These are phyloP conservation scores for Biscutella laevigata DNA, from an alignment of 441 rosid genomes.

Conservation along the genomic window DNA sequence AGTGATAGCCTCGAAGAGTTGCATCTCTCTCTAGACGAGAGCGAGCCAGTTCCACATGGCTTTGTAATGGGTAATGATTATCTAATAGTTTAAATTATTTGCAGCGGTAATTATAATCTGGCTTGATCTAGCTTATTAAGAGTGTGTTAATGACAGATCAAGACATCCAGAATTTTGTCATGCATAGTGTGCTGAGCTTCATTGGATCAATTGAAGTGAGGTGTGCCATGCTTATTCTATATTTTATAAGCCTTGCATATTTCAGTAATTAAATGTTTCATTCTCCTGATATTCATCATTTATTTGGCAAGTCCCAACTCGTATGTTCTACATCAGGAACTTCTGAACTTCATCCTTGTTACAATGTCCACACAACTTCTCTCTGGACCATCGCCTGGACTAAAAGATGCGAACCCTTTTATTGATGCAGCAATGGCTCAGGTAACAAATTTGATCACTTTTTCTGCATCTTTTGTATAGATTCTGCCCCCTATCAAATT, in stretches of 20 bases:
- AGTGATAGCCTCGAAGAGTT: constrained; percentile 41
- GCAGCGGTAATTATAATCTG: not conserved
- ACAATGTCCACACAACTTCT: constrained; percentile 94
- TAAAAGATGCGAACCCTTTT: constrained; percentile 67
- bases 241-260: not conserved
- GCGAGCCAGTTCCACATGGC: constrained; percentile 49
- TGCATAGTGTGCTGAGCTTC: constrained; percentile 67
- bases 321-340: constrained; percentile 77
- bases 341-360: constrained; percentile 77
- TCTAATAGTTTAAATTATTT: not conserved
- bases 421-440: constrained; percentile 87
- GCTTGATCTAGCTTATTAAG: constrained; percentile 22
- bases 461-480: not conserved
- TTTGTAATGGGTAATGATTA: constrained; percentile 46
- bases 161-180: constrained; percentile 58
- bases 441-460: constrained; percentile 33
- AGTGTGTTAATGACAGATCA: constrained; percentile 48
- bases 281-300: constrained; percentile 30
- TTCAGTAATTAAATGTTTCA: constrained; percentile 9
- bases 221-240: constrained; percentile 31
- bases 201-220: constrained; percentile 73
- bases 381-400: constrained; percentile 70
- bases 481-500: constrained; percentile 5
- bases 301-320: constrained; percentile 56
- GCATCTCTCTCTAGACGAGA: constrained; percentile 55